Percentiles rank a stretch among this genome's conserved stretches.
Conservation (phyloP, 2,329 filamentous ascomycete species). For the Trichoderma hamatum region DNA sequence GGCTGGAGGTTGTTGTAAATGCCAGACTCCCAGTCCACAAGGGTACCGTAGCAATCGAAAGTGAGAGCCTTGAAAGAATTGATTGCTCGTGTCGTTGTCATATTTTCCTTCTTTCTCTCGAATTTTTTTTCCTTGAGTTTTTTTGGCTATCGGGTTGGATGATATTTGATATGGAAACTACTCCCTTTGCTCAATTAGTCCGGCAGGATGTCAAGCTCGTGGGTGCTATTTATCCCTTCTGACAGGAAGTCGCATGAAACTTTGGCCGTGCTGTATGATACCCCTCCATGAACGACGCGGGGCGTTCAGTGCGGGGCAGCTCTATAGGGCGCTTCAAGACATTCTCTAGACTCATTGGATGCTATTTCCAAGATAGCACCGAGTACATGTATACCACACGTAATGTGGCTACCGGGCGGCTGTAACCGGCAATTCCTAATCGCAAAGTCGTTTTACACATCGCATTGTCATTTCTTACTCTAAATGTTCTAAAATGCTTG, state of each 20-base stretch:
- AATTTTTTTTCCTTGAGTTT: background rate
- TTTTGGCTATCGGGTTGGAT: background rate
- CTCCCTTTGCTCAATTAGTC: background rate
- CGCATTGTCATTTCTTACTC: background rate
- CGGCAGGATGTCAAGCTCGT: background rate
- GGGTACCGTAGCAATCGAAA: constrained; percentile 80
- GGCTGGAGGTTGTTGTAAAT: constrained; percentile 58
- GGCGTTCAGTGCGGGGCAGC: constrained; percentile 1
- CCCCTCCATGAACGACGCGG: constrained; percentile 1
- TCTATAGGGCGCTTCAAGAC: background rate
- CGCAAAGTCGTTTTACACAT: background rate
- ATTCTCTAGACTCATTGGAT: background rate
- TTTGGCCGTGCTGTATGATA: background rate
- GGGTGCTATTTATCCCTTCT: background rate
- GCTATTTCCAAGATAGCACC: background rate
- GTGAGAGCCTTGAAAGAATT: constrained; percentile 53
- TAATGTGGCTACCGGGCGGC: background rate
- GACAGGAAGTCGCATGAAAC: background rate
- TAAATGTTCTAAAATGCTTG: no score
- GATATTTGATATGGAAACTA: background rate
- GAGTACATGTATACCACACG: background rate
- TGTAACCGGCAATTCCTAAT: background rate
- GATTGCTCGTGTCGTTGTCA: constrained; percentile 30
- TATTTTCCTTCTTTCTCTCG: background rate
- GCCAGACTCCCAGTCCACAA: constrained; percentile 77